Percentiles rank a stretch among this genome's conserved stretches.
Conservation (phyloP, 306 rosid genomes). For the Dicorynia guianensis region DNA sequence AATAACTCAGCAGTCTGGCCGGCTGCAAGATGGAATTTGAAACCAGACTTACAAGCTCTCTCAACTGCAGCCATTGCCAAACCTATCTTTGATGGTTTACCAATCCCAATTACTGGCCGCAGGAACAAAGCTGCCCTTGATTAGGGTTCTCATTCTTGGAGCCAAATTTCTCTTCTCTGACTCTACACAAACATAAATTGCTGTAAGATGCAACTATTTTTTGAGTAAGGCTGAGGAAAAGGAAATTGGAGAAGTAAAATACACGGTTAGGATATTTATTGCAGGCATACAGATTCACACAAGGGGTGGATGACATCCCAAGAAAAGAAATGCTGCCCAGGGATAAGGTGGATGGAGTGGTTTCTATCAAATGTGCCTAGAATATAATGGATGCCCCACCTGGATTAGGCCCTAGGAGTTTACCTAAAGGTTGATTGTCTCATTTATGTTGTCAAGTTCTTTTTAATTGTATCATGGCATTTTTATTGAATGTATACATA, state of each 20-base stretch:
- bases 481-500: constrained; percentile 27
- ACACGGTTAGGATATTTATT: constrained; percentile 51
- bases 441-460: constrained; percentile 30
- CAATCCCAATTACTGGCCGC: constrained; percentile 81
- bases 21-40: constrained; percentile 69
- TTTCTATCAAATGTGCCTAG: constrained; percentile 27
- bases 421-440: constrained; percentile 25
- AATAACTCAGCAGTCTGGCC: constrained; percentile 63
- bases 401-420: constrained; percentile 31
- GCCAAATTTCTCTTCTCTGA: constrained; percentile 48
- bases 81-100: constrained; percentile 87
- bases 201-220: constrained; percentile 41
- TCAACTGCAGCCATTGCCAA: constrained; percentile 60
- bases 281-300: constrained; percentile 35
- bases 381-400: constrained; percentile 28
- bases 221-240: constrained; percentile 31
- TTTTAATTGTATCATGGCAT: constrained; percentile 35
- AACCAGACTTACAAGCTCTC: constrained; percentile 71
- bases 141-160: constrained; percentile 46
- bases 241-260: constrained; percentile 25
- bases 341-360: constrained; percentile 32
- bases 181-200: constrained; percentile 45
- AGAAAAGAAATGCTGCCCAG: constrained; percentile 31
- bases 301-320: constrained; percentile 21
- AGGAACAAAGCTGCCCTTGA: constrained; percentile 85